Evolutionary conservation across 352 stramenopile species (phyloP).

Genomic region (Blastocystis sp.): DNA sequence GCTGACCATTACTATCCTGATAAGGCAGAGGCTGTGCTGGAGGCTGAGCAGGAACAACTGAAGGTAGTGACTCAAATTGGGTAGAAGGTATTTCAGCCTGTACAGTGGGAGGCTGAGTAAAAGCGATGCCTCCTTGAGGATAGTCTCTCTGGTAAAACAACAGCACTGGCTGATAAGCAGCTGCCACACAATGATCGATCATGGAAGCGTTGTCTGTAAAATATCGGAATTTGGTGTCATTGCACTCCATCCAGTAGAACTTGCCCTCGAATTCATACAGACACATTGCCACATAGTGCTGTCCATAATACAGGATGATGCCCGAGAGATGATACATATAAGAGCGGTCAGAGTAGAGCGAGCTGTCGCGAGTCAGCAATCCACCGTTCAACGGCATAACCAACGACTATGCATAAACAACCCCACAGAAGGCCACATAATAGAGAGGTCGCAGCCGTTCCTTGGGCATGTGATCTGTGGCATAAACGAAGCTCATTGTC

Average conservation of each 20-base stretch:
- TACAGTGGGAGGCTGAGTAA: too few species aligned
- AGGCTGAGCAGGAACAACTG: not conserved
- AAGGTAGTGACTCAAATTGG: not conserved
- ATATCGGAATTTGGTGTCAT: constrained; percentile 47
- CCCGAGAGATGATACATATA: constrained; percentile 7
- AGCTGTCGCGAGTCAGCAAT: not conserved
- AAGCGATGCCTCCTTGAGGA: not conserved
- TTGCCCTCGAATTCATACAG: constrained; percentile 27
- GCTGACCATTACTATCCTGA: not conserved
- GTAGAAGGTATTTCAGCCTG: too few species aligned
- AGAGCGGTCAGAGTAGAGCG: not conserved
- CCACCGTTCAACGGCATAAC: constrained; percentile 45
- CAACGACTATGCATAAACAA: not conserved
- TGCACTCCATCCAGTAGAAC: constrained; percentile 62
- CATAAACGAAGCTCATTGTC: constrained; percentile 38
- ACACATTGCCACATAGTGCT: constrained; percentile 55
- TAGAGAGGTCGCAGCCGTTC: constrained; percentile 37
- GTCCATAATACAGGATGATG: constrained; percentile 53
- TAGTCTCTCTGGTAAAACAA: constrained; percentile 31
- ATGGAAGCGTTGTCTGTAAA: constrained; percentile 33
- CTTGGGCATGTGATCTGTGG: constrained; percentile 42
- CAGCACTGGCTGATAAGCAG: constrained; percentile 24
- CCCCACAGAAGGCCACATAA: not conserved
- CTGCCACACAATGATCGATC: constrained; percentile 25
- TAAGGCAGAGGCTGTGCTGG: not conserved